A percentile compares a stretch with the other conserved stretches of the same genome.
These are phyloP conservation scores for Trichoderma semiorbis DNA, from an alignment of 2,329 filamentous ascomycete species.

Conservation along the genomic window DNA sequence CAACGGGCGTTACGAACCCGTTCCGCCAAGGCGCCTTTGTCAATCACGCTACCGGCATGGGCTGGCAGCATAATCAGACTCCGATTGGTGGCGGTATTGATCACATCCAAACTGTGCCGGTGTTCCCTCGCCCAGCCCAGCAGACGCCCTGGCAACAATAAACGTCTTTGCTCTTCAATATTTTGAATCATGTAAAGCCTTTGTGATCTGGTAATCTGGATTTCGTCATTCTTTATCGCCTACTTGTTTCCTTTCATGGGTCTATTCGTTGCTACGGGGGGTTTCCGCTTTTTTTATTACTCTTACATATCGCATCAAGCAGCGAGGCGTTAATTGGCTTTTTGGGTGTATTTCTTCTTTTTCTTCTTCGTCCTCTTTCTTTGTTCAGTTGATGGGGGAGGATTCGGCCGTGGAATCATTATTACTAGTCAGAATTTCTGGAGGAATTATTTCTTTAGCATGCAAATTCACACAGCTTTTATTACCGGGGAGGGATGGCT, in stretches of 20 bases:
- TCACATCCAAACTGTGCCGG: conserved; percentile 70
- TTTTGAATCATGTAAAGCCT: conserved; percentile 8
- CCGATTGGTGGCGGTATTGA: conserved; percentile 80
- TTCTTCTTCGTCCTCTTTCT: neutral
- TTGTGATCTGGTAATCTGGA: conserved; percentile 13
- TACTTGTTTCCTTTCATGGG: neutral
- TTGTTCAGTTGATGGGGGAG: neutral
- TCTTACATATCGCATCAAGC: conserved; percentile 18
- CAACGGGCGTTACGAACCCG: conserved; percentile 88
- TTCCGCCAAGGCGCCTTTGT: conserved; percentile 90
- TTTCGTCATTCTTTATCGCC: conserved; percentile 10
- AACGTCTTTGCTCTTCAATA: neutral
- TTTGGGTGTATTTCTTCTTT: neutral
- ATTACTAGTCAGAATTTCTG: conserved; percentile 3
- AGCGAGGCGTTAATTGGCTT: conserved; percentile 20
- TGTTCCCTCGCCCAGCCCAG: conserved; percentile 78
- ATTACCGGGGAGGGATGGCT: neutral
- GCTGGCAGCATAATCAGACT: conserved; percentile 79
- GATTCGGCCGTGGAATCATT: neutral
- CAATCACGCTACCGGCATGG: conserved; percentile 81
- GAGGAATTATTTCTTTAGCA: neutral
- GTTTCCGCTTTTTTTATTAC: neutral
- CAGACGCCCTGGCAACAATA: conserved; percentile 60
- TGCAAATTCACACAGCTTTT: neutral
- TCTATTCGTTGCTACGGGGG: conserved; percentile 6